Conservation (phyloP, 805 yeast genomes). For the Zygotorulaspora danielsina region DNA sequence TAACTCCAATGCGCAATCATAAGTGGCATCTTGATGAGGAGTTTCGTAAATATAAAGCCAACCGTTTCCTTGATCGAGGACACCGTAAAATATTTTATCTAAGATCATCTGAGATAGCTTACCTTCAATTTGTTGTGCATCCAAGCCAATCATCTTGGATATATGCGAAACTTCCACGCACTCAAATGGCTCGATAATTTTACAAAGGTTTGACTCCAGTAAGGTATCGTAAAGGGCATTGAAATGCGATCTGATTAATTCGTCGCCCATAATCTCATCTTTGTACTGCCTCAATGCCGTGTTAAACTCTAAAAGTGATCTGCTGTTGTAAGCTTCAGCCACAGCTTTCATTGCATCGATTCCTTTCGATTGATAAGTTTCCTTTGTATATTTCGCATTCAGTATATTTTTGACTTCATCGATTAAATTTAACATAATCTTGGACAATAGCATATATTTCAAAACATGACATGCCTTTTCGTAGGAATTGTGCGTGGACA, state of each 20-base stretch:
- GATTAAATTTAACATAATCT: conserved; percentile 84
- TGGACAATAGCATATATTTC: conserved; percentile 88
- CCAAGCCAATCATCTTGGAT: conserved; percentile 82
- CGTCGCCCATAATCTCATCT: conserved; percentile 75
- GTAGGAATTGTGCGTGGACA: conserved; percentile 46
- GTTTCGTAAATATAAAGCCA: conserved; percentile 91
- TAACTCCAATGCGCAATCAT: conserved; percentile 80
- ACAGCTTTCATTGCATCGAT: conserved; percentile 96
- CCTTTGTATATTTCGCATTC: conserved; percentile 65
- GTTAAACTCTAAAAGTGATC: conserved; percentile 89
- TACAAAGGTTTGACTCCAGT: conserved; percentile 86
- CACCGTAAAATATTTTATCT: conserved; percentile 93
- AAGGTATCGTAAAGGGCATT: conserved; percentile 88
- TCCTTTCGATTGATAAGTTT: conserved; percentile 68
- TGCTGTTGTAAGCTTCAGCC: conserved; percentile 81
- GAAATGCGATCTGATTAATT: conserved; percentile 86
- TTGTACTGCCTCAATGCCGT: conserved; percentile 67
- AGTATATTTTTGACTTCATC: conserved; percentile 81
- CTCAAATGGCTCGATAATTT: conserved; percentile 93
- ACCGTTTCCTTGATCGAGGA: conserved; percentile 96
- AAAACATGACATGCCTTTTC: conserved; percentile 71
- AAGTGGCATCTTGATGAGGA: conserved; percentile 82
- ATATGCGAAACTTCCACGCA: conserved; percentile 91
- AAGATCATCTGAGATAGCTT: conserved; percentile 94
- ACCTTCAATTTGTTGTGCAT: conserved; percentile 84